Base-by-base conservation (phyloP, 2,329 filamentous ascomycete genomes). In the Xylariaceae sp. region DNA sequence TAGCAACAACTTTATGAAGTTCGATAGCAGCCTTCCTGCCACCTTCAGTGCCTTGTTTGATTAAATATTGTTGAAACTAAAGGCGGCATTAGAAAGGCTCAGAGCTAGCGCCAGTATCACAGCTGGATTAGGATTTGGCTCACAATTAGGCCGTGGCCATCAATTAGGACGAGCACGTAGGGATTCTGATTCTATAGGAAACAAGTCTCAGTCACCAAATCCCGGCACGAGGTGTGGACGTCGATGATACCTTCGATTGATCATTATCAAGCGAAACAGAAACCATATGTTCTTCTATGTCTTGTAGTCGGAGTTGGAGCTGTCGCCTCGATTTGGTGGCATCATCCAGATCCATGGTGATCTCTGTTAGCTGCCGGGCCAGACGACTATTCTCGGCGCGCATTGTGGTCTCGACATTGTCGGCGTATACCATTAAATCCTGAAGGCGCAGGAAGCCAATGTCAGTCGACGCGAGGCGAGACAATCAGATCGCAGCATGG, bases 61-160 rank as follows among this genome's bases (percentile, higher is more conserved):
- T 70, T 61, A 78, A 77, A 26, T 73, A 60, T 48, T 82, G 75
- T 65, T 80, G 76, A 66, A 86, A 86, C 81, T 86, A 64, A 12
- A 47, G 42, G 37, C 39, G 40, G 41, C 8, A 30, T 50, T 43
- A 39, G 50, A 58, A 44, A 53, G 53, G 56, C 53, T 43, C 50
- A 54, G 49, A 49, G 50, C n/a, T 27, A 29, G 5, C 8, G 46
- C 45, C 51, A 55, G 19, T 6, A 31, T 8, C 57, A 44, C 59
- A 19, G 19, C 50, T 56, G 54, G 50, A 12, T 50, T 39, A 48
- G 27, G 51, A 42, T 53, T 43, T 44, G 53, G 50, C 74, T 67
- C 65, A 85, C 83, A 67, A 85, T 71, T 55, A 85, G 74, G 44
- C 81, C 80, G 66, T 87, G 79, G 39, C 83, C 84, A 66, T 86